Base-by-base conservation (phyloP, 2,329 filamentous ascomycete species). In the Daldinia sp. region DNA sequence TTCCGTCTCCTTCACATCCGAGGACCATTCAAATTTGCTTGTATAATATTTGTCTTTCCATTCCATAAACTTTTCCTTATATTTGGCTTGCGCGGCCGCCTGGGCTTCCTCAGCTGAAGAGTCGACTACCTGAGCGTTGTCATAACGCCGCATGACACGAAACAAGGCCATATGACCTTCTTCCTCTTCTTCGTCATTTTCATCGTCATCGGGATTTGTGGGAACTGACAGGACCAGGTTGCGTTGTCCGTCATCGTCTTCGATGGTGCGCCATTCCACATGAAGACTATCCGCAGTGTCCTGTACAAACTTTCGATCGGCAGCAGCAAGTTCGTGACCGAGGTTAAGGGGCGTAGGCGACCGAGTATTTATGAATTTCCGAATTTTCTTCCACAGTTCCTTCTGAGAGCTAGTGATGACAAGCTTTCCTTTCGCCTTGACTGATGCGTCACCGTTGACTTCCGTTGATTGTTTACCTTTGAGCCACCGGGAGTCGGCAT, bases 11-110 rank as follows among this genome's bases (percentile, higher is more conserved):
- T 95, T 91, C 74, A 93, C 91, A 54, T 93, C 91, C 10, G 92
- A 84, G 15, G 90, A 89, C 94, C 95, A 99, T 60, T 92, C 82
- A 73, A 98, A 98, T 79, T 98, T 99, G 63, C 89, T 88, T 71
- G 88, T 85, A 81, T 99, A 99, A 81, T 99, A 97, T 68, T 92
- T 90, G 79, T 97, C 91, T 83, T 98, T 99, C 96, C 96, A 99
- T 63, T 90, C 88, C 69, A 90, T 85, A 78, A 98, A 98, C 77
- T 97, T 97, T 73, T 92, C 84, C 74, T 98, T 90, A 79, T 99
- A 99, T 74, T 96, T 91, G 78, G 91, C 87, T 74, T 97, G 89
- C 79, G 95, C 92, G 18, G 91, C 88, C 56, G 88, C 86, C 78
- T 96, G 90, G 15, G 92, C 92, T 75, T 97, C 92, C 72, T 94